Percentiles rank a stretch among this genome's conserved stretches.
These are phyloP conservation scores for Microsporum canis DNA, from an alignment of 2,329 filamentous ascomycete genomes.

Conservation along the genomic window DNA sequence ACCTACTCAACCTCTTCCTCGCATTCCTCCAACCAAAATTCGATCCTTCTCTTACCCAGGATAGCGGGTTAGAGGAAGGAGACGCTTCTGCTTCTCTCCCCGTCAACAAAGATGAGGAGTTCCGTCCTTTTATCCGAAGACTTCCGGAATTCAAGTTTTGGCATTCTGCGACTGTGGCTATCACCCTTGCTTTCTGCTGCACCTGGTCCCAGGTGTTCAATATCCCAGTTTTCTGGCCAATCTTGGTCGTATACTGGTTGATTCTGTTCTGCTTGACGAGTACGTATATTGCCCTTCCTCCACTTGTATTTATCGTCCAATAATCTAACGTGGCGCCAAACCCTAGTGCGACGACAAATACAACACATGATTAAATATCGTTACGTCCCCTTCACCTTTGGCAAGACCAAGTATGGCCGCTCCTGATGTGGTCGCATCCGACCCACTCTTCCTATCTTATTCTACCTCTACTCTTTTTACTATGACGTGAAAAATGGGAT, in stretches of 20 bases:
- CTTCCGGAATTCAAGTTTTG: slow-evolving; percentile 99
- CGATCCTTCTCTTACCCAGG: slow-evolving; percentile 88
- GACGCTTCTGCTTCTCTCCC: slow-evolving; percentile 60
- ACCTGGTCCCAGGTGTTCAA: slow-evolving; percentile 92
- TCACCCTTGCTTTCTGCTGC: slow-evolving; percentile 72
- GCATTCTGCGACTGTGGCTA: slow-evolving; percentile 85
- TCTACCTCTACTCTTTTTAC: neutral
- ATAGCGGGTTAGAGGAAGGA: slow-evolving; percentile 94
- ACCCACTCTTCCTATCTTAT: neutral
- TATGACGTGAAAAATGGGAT: neutral
- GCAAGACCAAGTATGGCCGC: slow-evolving; percentile 65
- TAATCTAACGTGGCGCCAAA: neutral
- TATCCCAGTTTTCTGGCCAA: slow-evolving; percentile 97
- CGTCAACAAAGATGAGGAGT: slow-evolving; percentile 94
- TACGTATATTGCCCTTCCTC: slow-evolving; percentile 37
- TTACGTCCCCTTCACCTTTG: slow-evolving; percentile 87
- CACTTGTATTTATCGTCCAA: neutral
- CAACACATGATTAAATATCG: slow-evolving; percentile 99
- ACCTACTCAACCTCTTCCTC: slow-evolving; percentile 97
- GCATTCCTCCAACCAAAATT: slow-evolving; percentile 98
- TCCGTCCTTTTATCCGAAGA: slow-evolving; percentile 89
- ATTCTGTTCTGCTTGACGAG: slow-evolving; percentile 93
- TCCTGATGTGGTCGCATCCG: slow-evolving; percentile 2
- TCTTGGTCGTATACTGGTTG: slow-evolving; percentile 96
- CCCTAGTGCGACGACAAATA: slow-evolving; percentile 92